Evolutionary conservation across 164 flowering plant genomes (phyloP).

Genomic region (Echeveria elegans): DNA sequence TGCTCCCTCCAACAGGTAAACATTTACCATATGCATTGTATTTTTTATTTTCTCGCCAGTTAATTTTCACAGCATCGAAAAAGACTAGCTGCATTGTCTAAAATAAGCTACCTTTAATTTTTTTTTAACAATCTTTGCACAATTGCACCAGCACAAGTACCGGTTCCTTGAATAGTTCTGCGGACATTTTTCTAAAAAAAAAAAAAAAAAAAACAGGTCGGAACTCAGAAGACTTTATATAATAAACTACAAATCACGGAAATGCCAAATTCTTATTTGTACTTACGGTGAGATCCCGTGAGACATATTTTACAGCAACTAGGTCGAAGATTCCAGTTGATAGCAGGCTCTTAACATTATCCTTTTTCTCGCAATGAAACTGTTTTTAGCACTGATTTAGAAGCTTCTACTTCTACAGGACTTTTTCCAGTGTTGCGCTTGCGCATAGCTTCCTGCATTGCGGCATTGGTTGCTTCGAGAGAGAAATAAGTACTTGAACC

Average conservation of each 20-base stretch:
- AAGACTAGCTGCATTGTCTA: background rate
- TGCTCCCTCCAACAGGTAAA: background rate
- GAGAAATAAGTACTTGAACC: background rate
- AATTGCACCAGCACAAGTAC: background rate
- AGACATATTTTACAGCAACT: background rate
- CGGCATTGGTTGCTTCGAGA: background rate
- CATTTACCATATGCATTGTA: background rate
- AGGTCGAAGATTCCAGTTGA: slow-evolving; percentile 59
- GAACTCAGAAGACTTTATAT: background rate
- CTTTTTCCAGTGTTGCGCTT: background rate
- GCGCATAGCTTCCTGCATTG: background rate
- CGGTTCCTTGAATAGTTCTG: background rate
- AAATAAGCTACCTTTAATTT: background rate
- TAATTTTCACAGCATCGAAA: background rate
- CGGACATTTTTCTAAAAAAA: background rate
- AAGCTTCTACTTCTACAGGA: background rate
- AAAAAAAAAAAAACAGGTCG: background rate
- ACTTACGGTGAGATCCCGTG: background rate
- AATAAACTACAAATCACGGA: background rate
- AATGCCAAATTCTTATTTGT: background rate
- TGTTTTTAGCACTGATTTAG: background rate
- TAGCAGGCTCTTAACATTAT: slow-evolving; percentile 45
- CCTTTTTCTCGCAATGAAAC: background rate
- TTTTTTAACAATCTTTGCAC: background rate
- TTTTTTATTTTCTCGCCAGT: background rate